These are phyloP conservation scores for Termitomyces sp. DNA, from an alignment of 768 basidiomycete genomes.

Conservation along the genomic window DNA sequence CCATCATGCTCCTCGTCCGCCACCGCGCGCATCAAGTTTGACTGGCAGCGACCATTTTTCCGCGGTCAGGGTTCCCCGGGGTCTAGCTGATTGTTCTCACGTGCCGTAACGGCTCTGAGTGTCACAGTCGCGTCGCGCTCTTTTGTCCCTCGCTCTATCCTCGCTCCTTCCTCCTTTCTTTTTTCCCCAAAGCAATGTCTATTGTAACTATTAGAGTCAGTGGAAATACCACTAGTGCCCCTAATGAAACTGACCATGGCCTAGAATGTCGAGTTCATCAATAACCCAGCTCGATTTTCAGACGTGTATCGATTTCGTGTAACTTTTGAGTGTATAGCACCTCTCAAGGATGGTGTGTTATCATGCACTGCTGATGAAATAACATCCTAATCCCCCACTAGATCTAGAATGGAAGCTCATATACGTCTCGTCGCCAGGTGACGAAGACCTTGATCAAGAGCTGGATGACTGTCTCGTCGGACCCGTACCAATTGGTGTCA, in stretches of 20 bases:
- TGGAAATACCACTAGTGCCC: constrained; percentile 1
- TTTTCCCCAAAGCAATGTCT: constrained; percentile 42
- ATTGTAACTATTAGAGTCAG: constrained; percentile 67
- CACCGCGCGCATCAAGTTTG: background rate
- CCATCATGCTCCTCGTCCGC: background rate
- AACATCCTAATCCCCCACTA: constrained; percentile 22
- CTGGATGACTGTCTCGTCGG: constrained; percentile 97
- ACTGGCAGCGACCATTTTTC: background rate
- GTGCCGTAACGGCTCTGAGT: constrained; percentile 9
- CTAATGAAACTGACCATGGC: background rate
- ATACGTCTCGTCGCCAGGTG: constrained; percentile 91
- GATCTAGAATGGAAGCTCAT: constrained; percentile 99
- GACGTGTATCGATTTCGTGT: constrained; percentile 92
- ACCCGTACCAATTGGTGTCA: constrained; percentile 94
- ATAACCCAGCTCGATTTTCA: constrained; percentile 89
- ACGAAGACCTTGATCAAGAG: constrained; percentile 93
- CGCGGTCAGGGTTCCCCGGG: constrained; percentile 2
- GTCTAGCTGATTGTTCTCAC: constrained; percentile 9
- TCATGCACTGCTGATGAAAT: background rate
- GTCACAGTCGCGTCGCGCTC: constrained; percentile 19
- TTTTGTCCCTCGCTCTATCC: background rate
- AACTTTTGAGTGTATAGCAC: constrained; percentile 95
- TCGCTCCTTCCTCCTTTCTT: constrained; percentile 4
- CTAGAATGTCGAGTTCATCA: constrained; percentile 86
- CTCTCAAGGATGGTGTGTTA: constrained; percentile 73